Conservation (phyloP, 768 basidiomycete species). For the Glaciozyma martinii region DNA sequence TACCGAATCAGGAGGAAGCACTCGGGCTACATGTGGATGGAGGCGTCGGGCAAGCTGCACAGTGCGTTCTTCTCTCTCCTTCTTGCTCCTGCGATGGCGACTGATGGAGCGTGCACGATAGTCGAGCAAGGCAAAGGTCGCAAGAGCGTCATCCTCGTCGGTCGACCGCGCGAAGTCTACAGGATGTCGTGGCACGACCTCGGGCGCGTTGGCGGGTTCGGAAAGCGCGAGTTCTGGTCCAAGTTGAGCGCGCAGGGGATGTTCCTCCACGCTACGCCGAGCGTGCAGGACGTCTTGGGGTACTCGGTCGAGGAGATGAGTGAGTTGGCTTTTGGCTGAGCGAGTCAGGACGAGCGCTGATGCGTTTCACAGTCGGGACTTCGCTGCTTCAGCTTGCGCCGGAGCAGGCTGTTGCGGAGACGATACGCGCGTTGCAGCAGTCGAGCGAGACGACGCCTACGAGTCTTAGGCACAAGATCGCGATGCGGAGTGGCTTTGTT, state of each 20-base stretch:
- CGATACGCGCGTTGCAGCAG: conserved; percentile 19
- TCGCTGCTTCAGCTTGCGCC: conserved; percentile 37
- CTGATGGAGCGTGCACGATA: background rate
- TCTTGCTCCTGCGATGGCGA: conserved; percentile 2
- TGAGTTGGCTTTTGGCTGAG: background rate
- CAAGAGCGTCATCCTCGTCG: conserved; percentile 87
- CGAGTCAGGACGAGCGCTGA: conserved; percentile 4
- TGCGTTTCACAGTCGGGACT: conserved; percentile 13
- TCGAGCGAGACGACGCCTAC: conserved; percentile 11
- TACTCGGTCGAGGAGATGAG: conserved; percentile 21
- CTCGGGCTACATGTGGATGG: conserved; percentile 73
- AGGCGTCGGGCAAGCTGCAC: conserved; percentile 77
- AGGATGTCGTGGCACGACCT: conserved; percentile 53
- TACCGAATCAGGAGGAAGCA: conserved; percentile 69
- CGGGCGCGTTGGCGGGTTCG: conserved; percentile 47
- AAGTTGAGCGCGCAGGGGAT: conserved; percentile 43
- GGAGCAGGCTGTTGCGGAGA: conserved; percentile 28
- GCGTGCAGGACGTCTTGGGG: conserved; percentile 41
- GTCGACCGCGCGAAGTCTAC: conserved; percentile 51
- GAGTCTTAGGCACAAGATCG: conserved; percentile 38
- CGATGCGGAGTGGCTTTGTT: conserved; percentile 34
- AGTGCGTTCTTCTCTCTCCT: conserved; percentile 47
- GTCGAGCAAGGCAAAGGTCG: conserved; percentile 81
- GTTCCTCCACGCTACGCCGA: conserved; percentile 40
- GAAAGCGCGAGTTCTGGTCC: conserved; percentile 44